These are phyloP conservation scores for Beauveria medogensis DNA, from an alignment of 2,329 filamentous ascomycete species.

Conservation along the genomic window DNA sequence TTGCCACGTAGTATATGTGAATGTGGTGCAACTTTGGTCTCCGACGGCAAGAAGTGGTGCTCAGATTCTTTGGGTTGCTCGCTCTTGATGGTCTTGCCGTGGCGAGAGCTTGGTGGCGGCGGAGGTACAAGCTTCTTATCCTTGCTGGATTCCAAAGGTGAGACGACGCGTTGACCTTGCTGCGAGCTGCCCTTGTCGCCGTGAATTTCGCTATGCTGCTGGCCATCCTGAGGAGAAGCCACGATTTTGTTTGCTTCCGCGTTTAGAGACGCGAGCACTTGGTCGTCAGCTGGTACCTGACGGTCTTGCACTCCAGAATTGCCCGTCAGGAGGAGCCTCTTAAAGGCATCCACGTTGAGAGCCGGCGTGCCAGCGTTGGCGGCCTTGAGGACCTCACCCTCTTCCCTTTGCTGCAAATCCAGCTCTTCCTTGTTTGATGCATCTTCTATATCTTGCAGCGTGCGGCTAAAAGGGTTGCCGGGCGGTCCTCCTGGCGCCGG, in stretches of 20 bases:
- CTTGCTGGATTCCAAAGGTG: constrained; percentile 19
- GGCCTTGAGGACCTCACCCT: constrained; percentile 24
- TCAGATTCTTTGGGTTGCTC: constrained; percentile 22
- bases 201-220: neutral
- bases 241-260: constrained; percentile 1
- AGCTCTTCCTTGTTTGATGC: constrained; percentile 22
- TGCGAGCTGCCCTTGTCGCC: neutral
- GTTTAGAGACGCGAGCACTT: neutral
- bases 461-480: constrained; percentile 45
- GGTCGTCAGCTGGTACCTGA: neutral
- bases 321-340: constrained; percentile 67
- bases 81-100: constrained; percentile 64
- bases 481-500: constrained; percentile 14
- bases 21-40: neutral
- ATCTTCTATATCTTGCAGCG: constrained; percentile 41
- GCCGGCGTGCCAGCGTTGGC: constrained; percentile 32
- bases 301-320: constrained; percentile 33
- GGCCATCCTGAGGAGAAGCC: neutral
- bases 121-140: constrained; percentile 58
- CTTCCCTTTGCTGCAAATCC: constrained; percentile 22
- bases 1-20: neutral
- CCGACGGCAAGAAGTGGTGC: neutral
- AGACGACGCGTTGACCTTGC: neutral
- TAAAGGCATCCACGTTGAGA: constrained; percentile 72
- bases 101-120: constrained; percentile 64